Percentiles rank a stretch among this genome's conserved stretches.
These are phyloP conservation scores for Cercospora brassicicola DNA, from an alignment of 2,329 filamentous ascomycete genomes.

Conservation along the genomic window DNA sequence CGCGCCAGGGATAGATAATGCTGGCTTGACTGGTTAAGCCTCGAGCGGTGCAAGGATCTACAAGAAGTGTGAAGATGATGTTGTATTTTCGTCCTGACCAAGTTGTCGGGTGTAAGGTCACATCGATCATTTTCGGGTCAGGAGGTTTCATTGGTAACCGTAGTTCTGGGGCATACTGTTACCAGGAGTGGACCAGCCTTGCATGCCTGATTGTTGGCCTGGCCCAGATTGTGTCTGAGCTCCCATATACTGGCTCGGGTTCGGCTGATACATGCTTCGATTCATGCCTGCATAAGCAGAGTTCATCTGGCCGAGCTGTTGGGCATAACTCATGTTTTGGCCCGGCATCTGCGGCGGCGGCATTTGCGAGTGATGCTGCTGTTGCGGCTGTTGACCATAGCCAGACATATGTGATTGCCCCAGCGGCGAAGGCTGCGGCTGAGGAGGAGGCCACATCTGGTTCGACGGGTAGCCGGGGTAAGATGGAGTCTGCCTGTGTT, in stretches of 20 bases:
- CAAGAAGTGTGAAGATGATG: conserved; percentile 19
- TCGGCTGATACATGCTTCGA: conserved; percentile 52
- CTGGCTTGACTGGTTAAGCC: conserved; percentile 15
- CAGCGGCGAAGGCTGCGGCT: conserved; percentile 51
- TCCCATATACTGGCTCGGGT: conserved; percentile 47
- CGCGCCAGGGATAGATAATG: conserved; percentile 14
- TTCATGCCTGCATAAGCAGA: conserved; percentile 49
- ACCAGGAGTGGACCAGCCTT: conserved; percentile 50
- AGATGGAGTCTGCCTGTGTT: conserved; percentile 46
- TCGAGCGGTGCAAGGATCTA: conserved; percentile 23
- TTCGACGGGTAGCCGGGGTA: conserved; percentile 48
- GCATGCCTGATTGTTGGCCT: conserved; percentile 54
- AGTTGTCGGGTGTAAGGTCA: conserved; percentile 3
- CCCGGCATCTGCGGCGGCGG: conserved; percentile 52
- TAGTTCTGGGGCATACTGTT: conserved; percentile 41
- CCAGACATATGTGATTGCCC: conserved; percentile 50
- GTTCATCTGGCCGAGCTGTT: conserved; percentile 50
- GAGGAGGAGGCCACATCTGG: conserved; percentile 53
- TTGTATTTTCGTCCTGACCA: conserved; percentile 10
- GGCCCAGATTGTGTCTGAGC: conserved; percentile 39
- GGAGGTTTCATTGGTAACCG: conserved; percentile 26
- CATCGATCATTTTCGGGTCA: background rate
- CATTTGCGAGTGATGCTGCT: conserved; percentile 52
- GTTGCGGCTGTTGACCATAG: conserved; percentile 42
- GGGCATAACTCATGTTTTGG: conserved; percentile 48